phyloP scores from a whole-genome alignment of 352 stramenopile species.

The Pythium utonaiense region DNA sequence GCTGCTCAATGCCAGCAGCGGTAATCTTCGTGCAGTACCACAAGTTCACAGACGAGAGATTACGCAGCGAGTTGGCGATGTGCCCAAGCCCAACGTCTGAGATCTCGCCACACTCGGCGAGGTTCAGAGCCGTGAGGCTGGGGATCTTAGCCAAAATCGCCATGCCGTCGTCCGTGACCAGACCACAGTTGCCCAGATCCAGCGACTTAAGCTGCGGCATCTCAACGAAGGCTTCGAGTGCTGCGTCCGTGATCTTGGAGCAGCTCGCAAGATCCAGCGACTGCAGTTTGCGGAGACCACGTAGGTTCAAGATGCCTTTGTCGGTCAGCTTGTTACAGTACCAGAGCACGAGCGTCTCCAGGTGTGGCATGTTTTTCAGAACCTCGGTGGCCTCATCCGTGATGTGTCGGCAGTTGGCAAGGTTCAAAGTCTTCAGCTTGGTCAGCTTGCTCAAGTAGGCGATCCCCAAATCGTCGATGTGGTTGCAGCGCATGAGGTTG shows the following conservation, averaged over 20 bases:
- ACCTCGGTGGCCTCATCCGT: conserved; percentile 45
- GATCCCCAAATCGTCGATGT: conserved; percentile 59
- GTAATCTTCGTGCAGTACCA: conserved; percentile 84
- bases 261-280: conserved; percentile 74
- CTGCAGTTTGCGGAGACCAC: conserved; percentile 43
- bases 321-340: conserved; percentile 88
- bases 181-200: conserved; percentile 80
- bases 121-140: conserved; percentile 62
- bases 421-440: conserved; percentile 66
- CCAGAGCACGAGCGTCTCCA: conserved; percentile 73
- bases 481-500: conserved; percentile 81
- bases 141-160: conserved; percentile 36
- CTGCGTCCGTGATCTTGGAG: conserved; percentile 56
- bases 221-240: conserved; percentile 42
- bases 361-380: conserved; percentile 38
- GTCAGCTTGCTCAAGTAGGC: conserved; percentile 35
- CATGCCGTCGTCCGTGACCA: conserved; percentile 67
- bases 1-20: conserved; percentile 39
- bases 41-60: conserved; percentile 63
- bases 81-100: conserved; percentile 53
- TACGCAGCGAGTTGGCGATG: conserved; percentile 35
- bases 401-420: conserved; percentile 79
- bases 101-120: conserved; percentile 70
- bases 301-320: conserved; percentile 36
- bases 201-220: conserved; percentile 58